Base-by-base conservation (phyloP, 2,329 filamentous ascomycete genomes). In the Trichoderma koningiopsis region DNA sequence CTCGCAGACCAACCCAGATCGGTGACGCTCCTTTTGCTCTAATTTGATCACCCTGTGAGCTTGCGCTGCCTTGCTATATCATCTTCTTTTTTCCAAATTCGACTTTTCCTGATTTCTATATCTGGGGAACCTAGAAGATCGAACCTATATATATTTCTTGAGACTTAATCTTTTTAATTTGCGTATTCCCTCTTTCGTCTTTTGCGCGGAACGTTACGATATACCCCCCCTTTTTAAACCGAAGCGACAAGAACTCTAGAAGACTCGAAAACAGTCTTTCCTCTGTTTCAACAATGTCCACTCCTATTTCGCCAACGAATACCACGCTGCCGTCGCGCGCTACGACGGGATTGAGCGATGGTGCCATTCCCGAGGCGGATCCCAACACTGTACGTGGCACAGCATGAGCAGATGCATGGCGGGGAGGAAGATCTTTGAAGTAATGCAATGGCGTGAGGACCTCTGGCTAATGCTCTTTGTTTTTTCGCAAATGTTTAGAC, bases 361-460 rank as follows among this genome's bases (percentile, higher is more conserved):
- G 88, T 69, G 87, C 86, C 52, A 79, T 89, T 53, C 86, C 87
- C 8, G 86, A 88, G 67, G 80, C 84, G 37, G 88, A 90, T 71
- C 87, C 88, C 64, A 84, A 81, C 72, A 87, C 81, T 72, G 87
- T 89, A 81, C 75, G 86, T 81, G 31, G 22, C 60, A 56, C 67
- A 16, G 49, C 61, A 64, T 64, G 33, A 37, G 47, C 47, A 64
- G 40, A n/a, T 37, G 47, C 47, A 29, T n/a, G 27, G 61, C 22
- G 16, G 35, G 8, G 40, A 43, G 29, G 24, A 27, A 55, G 24
- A 16, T 13, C 14, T 55, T 16, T 13, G 24, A 49, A 2, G 2
- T 1, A 11, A 33, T 56, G 24, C 53, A 47, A 56, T 35, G 14
- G 29, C 29, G 55, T 31, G 47, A 31, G 11, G n/a, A 11, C 5